A percentile compares a stretch with the other conserved stretches of the same genome.
phyloP scores from a whole-genome alignment of 805 yeast genomes.

The Candida namnaoensis region DNA sequence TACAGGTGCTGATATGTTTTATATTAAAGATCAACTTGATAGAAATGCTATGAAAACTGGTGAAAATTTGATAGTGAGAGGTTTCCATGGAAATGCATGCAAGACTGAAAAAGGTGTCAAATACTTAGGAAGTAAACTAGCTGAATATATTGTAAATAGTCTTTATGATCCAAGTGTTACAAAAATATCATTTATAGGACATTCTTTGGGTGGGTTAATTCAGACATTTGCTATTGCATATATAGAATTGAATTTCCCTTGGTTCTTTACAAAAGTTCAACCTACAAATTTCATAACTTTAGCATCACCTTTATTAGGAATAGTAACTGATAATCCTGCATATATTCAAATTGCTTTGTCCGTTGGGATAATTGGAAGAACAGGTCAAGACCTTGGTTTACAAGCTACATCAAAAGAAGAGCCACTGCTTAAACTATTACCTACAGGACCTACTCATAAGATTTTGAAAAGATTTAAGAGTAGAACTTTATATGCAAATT shows the following conservation, averaged over 20 bases:
- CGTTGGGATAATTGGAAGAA: conserved; percentile 71
- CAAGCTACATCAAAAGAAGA: conserved; percentile 31
- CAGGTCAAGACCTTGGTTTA: conserved; percentile 73
- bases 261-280: conserved; percentile 49
- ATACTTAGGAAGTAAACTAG: conserved; percentile 63
- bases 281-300: conserved; percentile 66
- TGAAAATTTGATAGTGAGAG: conserved; percentile 57
- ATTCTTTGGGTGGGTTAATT: conserved; percentile 71
- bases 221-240: conserved; percentile 77
- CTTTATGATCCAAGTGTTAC: conserved; percentile 32
- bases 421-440: conserved; percentile 54
- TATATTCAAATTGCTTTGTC: conserved; percentile 61
- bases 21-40: conserved; percentile 63
- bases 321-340: conserved; percentile 70
- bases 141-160: conserved; percentile 51
- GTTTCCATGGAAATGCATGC: conserved; percentile 63
- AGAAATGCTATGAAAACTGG: conserved; percentile 24
- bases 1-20: conserved; percentile 66
- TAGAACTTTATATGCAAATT: conserved; percentile 70
- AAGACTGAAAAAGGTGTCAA: conserved; percentile 75
- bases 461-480: conserved; percentile 47
- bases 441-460: conserved; percentile 60
- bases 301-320: conserved; percentile 72
- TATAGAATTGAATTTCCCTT: conserved; percentile 56
- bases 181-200: conserved; percentile 68